A percentile compares a stretch with the other conserved stretches of the same genome.
Conservation (phyloP, 1,284 basidiomycete species). For the Cystobasidium slooffiae region DNA sequence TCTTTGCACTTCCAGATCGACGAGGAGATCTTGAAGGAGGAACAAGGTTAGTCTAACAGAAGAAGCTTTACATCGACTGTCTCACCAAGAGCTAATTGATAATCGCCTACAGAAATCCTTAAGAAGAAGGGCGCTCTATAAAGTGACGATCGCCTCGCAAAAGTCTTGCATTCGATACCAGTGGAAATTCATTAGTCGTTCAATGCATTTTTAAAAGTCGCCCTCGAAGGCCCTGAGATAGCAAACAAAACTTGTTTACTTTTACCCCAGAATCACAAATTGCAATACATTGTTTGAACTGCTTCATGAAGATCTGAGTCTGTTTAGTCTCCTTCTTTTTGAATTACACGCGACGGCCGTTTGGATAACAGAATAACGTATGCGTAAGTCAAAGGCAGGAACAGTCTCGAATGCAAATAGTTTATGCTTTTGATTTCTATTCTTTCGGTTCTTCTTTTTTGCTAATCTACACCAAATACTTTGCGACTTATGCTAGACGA, state of each 20-base stretch:
- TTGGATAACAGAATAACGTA: too few relatives aligned
- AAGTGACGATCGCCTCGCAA: not conserved
- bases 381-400: too few relatives aligned
- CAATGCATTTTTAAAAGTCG: not conserved
- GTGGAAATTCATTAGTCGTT: not conserved
- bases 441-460: not conserved
- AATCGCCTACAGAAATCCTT: conserved; percentile 8
- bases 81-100: not conserved
- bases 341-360: too few relatives aligned
- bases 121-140: conserved; percentile 36
- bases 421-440: not conserved
- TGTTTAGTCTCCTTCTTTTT: too few relatives aligned
- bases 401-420: not conserved
- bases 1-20: conserved; percentile 14
- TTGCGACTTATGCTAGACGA: conserved; percentile 41
- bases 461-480: not conserved
- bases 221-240: conserved; percentile 10
- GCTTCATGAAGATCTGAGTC: too few relatives aligned
- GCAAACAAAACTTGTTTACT: too few relatives aligned
- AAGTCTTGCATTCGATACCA: not conserved
- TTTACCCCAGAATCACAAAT: not conserved
- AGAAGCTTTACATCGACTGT: too few relatives aligned
- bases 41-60: conserved; percentile 11
- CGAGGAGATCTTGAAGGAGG: conserved; percentile 31
- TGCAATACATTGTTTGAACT: not conserved